These are phyloP conservation scores for Pseudovirgaria hyperparasitica DNA, from an alignment of 2,329 filamentous ascomycete genomes.

Conservation along the genomic window DNA sequence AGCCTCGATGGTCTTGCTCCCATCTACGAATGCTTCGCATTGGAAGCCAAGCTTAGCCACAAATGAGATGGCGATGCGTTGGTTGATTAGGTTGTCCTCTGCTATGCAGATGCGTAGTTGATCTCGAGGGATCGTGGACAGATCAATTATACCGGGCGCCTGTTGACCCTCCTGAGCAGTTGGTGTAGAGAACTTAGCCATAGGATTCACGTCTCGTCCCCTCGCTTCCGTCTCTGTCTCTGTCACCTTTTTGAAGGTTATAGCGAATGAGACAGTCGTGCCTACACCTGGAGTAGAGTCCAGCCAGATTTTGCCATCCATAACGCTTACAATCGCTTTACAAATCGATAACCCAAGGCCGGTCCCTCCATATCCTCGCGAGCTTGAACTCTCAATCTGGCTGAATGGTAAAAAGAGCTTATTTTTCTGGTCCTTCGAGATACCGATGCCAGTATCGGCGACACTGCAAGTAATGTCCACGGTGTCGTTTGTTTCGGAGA, in stretches of 20 bases:
- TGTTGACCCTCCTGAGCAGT: conserved; percentile 32
- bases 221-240: conserved; percentile 40
- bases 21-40: conserved; percentile 83
- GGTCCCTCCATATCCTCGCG: conserved; percentile 82
- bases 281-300: conserved; percentile 62
- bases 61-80: conserved; percentile 86
- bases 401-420: conserved; percentile 89
- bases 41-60: conserved; percentile 74
- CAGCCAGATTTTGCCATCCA: conserved; percentile 73
- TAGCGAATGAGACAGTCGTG: conserved; percentile 64
- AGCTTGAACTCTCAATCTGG: conserved; percentile 82
- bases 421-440: conserved; percentile 66
- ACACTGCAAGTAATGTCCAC: conserved; percentile 76
- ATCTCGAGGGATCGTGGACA: conserved; percentile 61
- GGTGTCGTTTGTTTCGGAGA: conserved; percentile 55
- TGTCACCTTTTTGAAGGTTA: conserved; percentile 74
- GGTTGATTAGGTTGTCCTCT: conserved; percentile 90
- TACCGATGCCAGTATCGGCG: conserved; percentile 82
- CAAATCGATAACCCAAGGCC: conserved; percentile 87
- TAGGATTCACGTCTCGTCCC: conserved; percentile 36
- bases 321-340: conserved; percentile 85
- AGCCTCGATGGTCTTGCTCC: conserved; percentile 75
- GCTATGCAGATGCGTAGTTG: conserved; percentile 83
- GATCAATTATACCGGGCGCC: conserved; percentile 24
- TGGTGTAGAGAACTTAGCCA: conserved; percentile 45